Evolutionary conservation across 805 yeast species (phyloP).

Genomic region (Candida boleticola): DNA sequence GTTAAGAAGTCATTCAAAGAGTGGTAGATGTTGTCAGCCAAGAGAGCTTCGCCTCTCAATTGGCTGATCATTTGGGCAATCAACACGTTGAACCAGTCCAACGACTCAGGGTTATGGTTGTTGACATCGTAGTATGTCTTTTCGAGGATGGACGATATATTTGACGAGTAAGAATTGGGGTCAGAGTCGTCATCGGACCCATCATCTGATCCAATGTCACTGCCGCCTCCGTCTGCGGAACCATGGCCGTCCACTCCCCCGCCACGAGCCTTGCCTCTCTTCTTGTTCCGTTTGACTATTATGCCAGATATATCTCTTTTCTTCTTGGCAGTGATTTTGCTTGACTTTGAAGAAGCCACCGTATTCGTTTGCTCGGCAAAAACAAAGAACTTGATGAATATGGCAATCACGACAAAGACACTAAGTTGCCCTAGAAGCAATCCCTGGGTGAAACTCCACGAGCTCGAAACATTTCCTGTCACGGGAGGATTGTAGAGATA

Average conservation of each 20-base stretch:
- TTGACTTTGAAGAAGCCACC: neutral
- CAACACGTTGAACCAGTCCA: slow-evolving; percentile 96
- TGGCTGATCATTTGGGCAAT: slow-evolving; percentile 89
- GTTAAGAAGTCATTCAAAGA: slow-evolving; percentile 68
- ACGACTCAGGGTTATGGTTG: slow-evolving; percentile 81
- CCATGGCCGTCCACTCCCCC: slow-evolving; percentile 5
- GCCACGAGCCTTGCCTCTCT: slow-evolving; percentile 12
- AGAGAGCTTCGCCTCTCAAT: slow-evolving; percentile 82
- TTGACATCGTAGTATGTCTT: slow-evolving; percentile 91
- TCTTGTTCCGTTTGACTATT: slow-evolving; percentile 31
- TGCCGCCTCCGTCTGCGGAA: slow-evolving; percentile 14
- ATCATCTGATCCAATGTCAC: slow-evolving; percentile 14
- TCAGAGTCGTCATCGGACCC: slow-evolving; percentile 6
- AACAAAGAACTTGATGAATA: slow-evolving; percentile 72
- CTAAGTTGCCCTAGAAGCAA: slow-evolving; percentile 70
- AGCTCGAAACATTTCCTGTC: slow-evolving; percentile 1
- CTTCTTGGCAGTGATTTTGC: slow-evolving; percentile 4
- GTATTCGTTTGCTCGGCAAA: slow-evolving; percentile 50
- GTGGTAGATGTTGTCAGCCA: slow-evolving; percentile 79
- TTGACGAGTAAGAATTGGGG: slow-evolving; percentile 11
- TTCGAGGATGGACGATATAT: slow-evolving; percentile 59
- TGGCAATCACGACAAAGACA: slow-evolving; percentile 58
- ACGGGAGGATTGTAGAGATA: neutral
- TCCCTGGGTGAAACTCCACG: slow-evolving; percentile 78
- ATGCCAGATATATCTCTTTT: slow-evolving; percentile 30